Percentiles rank a stretch among this genome's conserved stretches.
Evolutionary conservation across 371 early-diverging fungal genomes (phyloP).

Genomic region (Mortierella sp.): DNA sequence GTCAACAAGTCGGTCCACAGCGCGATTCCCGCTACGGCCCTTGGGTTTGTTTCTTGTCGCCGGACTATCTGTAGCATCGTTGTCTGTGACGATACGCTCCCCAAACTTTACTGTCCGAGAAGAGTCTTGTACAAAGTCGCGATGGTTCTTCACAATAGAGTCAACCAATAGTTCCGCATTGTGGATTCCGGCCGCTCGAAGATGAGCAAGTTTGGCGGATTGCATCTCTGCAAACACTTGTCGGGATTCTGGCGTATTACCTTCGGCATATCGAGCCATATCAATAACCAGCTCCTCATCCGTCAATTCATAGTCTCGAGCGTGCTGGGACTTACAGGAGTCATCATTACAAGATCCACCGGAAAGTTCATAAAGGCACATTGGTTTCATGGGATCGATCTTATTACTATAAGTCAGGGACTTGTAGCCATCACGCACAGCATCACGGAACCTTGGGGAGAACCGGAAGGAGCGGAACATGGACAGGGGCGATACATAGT

Average conservation of each 20-base stretch:
- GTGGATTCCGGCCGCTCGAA: slow-evolving; percentile 47
- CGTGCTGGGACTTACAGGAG: slow-evolving; percentile 44
- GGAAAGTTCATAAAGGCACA: slow-evolving; percentile 52
- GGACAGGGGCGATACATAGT: slow-evolving; percentile 33
- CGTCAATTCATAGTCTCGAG: slow-evolving; percentile 35
- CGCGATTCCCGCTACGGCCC: background rate
- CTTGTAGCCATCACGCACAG: slow-evolving; percentile 27
- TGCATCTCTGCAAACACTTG: slow-evolving; percentile 31
- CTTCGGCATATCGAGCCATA: slow-evolving; percentile 52
- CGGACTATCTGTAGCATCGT: background rate
- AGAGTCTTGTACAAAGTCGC: slow-evolving; percentile 23
- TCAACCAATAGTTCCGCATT: slow-evolving; percentile 37
- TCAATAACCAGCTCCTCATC: slow-evolving; percentile 48
- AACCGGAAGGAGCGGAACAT: slow-evolving; percentile 53
- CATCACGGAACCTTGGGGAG: slow-evolving; percentile 19
- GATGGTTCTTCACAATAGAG: slow-evolving; percentile 36
- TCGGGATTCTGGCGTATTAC: slow-evolving; percentile 18
- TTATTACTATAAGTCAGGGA: slow-evolving; percentile 48
- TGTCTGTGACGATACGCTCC: slow-evolving; percentile 18
- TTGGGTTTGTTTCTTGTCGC: background rate
- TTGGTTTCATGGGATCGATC: slow-evolving; percentile 41
- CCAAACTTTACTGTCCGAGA: slow-evolving; percentile 35
- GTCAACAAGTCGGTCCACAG: slow-evolving; percentile 17
- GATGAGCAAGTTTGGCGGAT: slow-evolving; percentile 40
- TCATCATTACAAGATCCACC: slow-evolving; percentile 55